A percentile compares a stretch with the other conserved stretches of the same genome.
phyloP scores from a whole-genome alignment of 805 yeast species.

The Yarrowia sp. region DNA sequence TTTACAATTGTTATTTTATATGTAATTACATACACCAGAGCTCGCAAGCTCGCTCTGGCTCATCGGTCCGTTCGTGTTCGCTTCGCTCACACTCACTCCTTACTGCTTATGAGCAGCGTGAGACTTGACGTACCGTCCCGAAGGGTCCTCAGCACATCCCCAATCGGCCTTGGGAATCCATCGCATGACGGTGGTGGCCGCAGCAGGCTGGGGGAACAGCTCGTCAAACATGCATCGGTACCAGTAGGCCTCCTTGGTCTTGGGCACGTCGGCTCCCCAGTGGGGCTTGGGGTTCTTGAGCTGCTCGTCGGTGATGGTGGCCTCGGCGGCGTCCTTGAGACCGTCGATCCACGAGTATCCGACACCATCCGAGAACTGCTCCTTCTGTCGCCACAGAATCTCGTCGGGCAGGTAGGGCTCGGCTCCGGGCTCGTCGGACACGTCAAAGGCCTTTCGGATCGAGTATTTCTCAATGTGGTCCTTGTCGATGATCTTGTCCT shows the following conservation, averaged over 20 bases:
- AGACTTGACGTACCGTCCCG: constrained; percentile 93
- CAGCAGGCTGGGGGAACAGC: constrained; percentile 87
- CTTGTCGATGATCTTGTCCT: constrained; percentile 82
- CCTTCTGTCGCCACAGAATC: constrained; percentile 99
- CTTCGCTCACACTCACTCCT: background rate
- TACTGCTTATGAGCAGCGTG: constrained; percentile 57
- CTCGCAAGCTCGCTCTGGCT: too few relatives aligned
- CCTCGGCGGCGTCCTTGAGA: constrained; percentile 93
- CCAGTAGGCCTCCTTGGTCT: constrained; percentile 99
- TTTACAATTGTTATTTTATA: too few relatives aligned
- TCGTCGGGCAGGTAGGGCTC: constrained; percentile 94
- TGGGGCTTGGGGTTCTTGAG: constrained; percentile 88
- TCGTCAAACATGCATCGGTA: constrained; percentile 97
- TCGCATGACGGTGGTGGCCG: constrained; percentile 96
- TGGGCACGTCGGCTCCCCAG: constrained; percentile 95
- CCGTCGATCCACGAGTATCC: constrained; percentile 99
- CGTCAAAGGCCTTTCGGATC: constrained; percentile 96
- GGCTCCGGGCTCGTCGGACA: constrained; percentile 75
- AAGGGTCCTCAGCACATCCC: constrained; percentile 99
- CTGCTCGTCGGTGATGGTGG: constrained; percentile 85
- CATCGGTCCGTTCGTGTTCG: too few relatives aligned
- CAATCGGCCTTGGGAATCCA: constrained; percentile 99
- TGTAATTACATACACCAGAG: too few relatives aligned
- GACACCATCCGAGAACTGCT: constrained; percentile 99
- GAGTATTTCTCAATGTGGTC: constrained; percentile 92